These are phyloP conservation scores for Phaeophleospora eucalypticola DNA, from an alignment of 2,329 filamentous ascomycete genomes.

Conservation along the genomic window DNA sequence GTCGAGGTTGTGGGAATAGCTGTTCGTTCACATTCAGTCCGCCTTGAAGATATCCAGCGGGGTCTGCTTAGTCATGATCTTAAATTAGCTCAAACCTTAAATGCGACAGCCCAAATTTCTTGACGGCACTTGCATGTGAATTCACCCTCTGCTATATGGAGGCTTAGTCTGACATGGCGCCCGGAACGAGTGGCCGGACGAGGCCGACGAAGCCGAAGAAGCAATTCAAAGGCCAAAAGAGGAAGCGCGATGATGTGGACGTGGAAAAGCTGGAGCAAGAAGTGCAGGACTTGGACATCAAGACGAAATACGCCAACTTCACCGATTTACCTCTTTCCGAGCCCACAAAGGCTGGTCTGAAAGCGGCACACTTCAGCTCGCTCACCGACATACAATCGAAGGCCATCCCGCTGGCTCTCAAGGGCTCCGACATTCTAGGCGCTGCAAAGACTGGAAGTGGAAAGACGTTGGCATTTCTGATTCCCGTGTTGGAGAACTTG, in stretches of 20 bases:
- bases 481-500: constrained; percentile 88
- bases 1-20: background rate
- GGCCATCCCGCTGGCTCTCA: constrained; percentile 82
- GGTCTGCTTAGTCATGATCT: background rate
- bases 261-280: constrained; percentile 32
- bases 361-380: constrained; percentile 81
- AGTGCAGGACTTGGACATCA: constrained; percentile 52
- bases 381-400: constrained; percentile 88
- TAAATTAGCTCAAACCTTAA: constrained; percentile 10
- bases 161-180: constrained; percentile 16
- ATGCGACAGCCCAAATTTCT: constrained; percentile 6
- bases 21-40: too few relatives aligned
- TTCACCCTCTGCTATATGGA: background rate
- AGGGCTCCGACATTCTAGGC: constrained; percentile 82
- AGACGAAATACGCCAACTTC: constrained; percentile 64
- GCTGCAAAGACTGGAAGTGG: constrained; percentile 94
- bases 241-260: constrained; percentile 23
- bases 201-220: constrained; percentile 54
- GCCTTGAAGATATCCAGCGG: too few relatives aligned
- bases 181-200: constrained; percentile 40
- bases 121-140: constrained; percentile 12
- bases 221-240: constrained; percentile 40
- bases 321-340: constrained; percentile 80
- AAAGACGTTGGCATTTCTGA: constrained; percentile 88
- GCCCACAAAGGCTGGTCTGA: constrained; percentile 72